Conservation (phyloP, 1,284 basidiomycete genomes). For the Apiotrichum brassicae region DNA sequence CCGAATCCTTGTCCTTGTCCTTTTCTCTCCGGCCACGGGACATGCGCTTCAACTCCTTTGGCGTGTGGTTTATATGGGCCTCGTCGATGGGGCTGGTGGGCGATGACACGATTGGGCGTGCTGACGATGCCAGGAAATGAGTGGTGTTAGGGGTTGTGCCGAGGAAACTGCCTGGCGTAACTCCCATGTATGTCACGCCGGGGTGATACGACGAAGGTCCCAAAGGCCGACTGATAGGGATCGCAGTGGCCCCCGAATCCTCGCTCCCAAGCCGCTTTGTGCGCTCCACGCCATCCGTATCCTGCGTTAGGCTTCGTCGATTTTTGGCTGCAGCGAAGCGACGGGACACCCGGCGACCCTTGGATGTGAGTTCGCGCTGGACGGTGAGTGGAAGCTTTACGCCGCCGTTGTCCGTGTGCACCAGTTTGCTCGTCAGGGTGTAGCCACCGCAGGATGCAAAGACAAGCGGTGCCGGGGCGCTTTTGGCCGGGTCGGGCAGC, state of each 20-base stretch:
- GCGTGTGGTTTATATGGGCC: constrained; percentile 7
- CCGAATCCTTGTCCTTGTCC: constrained; percentile 11
- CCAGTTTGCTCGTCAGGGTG: constrained; percentile 31
- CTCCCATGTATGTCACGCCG: too few relatives aligned
- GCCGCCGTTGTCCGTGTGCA: constrained; percentile 42
- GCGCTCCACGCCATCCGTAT: neutral
- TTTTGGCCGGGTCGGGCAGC: neutral
- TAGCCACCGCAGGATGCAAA: constrained; percentile 5
- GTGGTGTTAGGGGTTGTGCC: constrained; percentile 16
- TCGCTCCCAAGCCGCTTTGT: neutral
- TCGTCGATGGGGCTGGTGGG: constrained; percentile 14
- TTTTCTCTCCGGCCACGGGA: constrained; percentile 4
- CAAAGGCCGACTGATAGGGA: constrained; percentile 1
- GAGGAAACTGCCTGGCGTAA: too few relatives aligned
- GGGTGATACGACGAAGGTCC: neutral
- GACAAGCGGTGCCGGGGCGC: constrained; percentile 6
- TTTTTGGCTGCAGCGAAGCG: constrained; percentile 13
- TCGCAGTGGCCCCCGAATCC: constrained; percentile 4
- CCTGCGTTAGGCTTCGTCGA: constrained; percentile 12
- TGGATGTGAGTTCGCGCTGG: constrained; percentile 10
- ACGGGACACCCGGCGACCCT: constrained; percentile 12
- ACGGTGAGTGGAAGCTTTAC: constrained; percentile 31
- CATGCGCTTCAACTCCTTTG: constrained; percentile 9
- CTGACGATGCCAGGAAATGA: neutral
- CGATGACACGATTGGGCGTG: neutral